Evolutionary conservation across 176 grass and related monocot genomes (phyloP), one percentile per base, ranked within the genome.

Genomic region (Neostapfia colusana): DNA sequence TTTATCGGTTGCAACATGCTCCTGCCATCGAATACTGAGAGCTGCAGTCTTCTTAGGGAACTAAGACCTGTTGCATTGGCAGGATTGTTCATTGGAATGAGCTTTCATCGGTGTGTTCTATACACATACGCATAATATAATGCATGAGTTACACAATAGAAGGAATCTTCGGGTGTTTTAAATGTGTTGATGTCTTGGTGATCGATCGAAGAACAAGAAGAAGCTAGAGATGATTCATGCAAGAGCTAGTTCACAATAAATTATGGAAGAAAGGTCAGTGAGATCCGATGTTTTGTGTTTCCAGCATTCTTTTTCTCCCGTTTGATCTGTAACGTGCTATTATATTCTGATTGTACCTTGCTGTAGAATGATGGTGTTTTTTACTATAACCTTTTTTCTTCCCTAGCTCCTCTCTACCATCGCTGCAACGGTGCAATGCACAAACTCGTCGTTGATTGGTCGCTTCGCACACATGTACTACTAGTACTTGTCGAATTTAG

Each of bases 231-330:
- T 70, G 31, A 61, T 78, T 48, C 68, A 74, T 79, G 75, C 62
- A 84, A 71, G 57, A 67, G 63, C 81, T 76, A 80, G 41, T 42
- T 76, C 71, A 10, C 9, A 81, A 80, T 84, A 65, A 88, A 57
- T 37, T 71, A 35, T 21, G 51, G 2, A 54, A 46, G 2, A 54
- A 46, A 84, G 86, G 86, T 88, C 75, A 86, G 83, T 86, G 75
- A 74, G 61, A 79, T 74, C 82, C 70, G 70, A 67, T 83, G 88
- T 78, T 82, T 78, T 86, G 79, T 93, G 74, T 81, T 87, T 85
- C 70, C 27, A 60, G 73, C 23, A 31, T 85, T 31, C 13, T 50
- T 66, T 60, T 36, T 71, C 48, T 61, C 53, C 38, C 18, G 75
- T 65, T 81, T 31, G 45, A 54, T 96, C 72, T 96, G 82, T 88